Evolutionary conservation across 2,329 filamentous ascomycete genomes (phyloP).

Genomic region (Fusarium siculi): DNA sequence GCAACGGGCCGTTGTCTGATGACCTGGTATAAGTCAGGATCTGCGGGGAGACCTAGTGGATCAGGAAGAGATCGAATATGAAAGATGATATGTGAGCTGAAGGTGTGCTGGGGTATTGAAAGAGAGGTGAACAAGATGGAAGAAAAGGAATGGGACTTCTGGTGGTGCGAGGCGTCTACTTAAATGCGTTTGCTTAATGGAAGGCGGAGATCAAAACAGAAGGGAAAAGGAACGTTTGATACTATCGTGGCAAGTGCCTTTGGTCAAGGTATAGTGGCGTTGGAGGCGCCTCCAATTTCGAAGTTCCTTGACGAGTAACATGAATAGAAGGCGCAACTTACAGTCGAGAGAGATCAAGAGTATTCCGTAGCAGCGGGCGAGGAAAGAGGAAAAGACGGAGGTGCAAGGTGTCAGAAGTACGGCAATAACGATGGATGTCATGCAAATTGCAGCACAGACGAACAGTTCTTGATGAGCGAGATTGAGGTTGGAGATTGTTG

Average conservation of each 20-base stretch:
- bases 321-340: slow-evolving; percentile 3
- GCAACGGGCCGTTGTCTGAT: slow-evolving; percentile 21
- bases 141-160: background rate
- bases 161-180: slow-evolving; percentile 23
- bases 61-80: slow-evolving; percentile 7
- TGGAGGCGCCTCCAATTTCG: slow-evolving; percentile 18
- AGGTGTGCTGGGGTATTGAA: slow-evolving; percentile 3
- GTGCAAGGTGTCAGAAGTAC: background rate
- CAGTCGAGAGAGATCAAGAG: slow-evolving; percentile 10
- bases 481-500: slow-evolving; percentile 1
- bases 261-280: slow-evolving; percentile 16
- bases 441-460: slow-evolving; percentile 12
- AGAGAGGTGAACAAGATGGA: slow-evolving; percentile 12
- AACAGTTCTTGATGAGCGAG: slow-evolving; percentile 7
- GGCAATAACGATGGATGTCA: background rate
- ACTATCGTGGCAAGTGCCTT: slow-evolving; percentile 12
- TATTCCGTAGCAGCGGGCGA: background rate
- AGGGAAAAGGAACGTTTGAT: slow-evolving; percentile 9
- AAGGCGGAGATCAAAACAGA: slow-evolving; percentile 6
- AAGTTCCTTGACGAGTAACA: background rate
- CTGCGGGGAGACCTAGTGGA: background rate
- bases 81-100: slow-evolving; percentile 13
- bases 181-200: slow-evolving; percentile 28
- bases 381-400: background rate
- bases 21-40: slow-evolving; percentile 16